Evolutionary conservation across 2,329 filamentous ascomycete species (phyloP), one percentile per base, ranked within the genome.

Genomic region (Exophiala calicioides): DNA sequence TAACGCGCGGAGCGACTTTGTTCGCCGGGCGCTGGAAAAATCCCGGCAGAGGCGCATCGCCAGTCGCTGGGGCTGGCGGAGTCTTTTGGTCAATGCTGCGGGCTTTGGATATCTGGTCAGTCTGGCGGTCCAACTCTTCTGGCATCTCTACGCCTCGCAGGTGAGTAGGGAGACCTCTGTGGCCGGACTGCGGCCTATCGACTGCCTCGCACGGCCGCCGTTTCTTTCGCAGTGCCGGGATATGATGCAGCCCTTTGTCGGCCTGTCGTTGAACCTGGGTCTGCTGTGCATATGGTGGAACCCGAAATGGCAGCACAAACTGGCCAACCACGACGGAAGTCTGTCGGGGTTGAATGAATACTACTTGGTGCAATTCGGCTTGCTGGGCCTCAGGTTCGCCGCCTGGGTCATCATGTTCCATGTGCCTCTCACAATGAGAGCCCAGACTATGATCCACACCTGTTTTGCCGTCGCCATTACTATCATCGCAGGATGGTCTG

Each of bases 1-100:
- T 63, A 85, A 83, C 23, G 90, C 90, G 20, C 88, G 88, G 67
- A 85, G 87, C n/a, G 88, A 94, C 58, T 80, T 89, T 53, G 67
- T 94, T 23, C 77, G 85, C 39, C 79, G 85, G 52, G 82, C 88
- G 73, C 81, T 94, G 70, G 82, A 88, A 34, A 80, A 79, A 57
- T 84, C 67, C 39, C 65, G 69, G 44, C 64, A 63, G 26, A 64
- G 66, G 30, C 59, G 65, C 43, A 61, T 61, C 27, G 60, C 61
- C 12, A 61, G 64, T 27, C 61, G 60, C 30, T 64, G 64, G 55
- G 69, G 65, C 47, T 74, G 71, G 71, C 69, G 68, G 50, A 70
- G 67, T 51, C 51, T 73, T 19, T 50, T 73, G 24, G 65, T 73
- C 23, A 64, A 62, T 42, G 55, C 64, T 5, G 73, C 72, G n/a